Base-by-base conservation (phyloP, 176 grass and related monocot genomes). In the Cocos nucifera region DNA sequence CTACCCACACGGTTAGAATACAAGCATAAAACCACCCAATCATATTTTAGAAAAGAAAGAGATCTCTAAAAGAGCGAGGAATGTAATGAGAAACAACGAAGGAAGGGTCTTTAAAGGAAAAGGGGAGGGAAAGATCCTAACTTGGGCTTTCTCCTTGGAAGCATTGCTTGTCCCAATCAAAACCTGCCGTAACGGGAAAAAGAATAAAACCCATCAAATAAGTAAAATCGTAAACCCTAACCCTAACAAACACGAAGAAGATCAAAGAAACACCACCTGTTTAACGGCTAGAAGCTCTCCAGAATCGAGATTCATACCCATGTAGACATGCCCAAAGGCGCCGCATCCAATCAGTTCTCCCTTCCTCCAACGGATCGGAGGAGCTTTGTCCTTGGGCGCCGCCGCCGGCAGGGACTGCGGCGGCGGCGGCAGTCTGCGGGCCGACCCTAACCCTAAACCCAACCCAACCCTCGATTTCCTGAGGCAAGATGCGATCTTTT, bases 261-360 rank as follows among this genome's bases (percentile, higher is more conserved):
- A 55, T 35, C 32, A 35, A 35, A 35, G 32, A 35, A 35, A 35
- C 8, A 4, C 32, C 19, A 98, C 93, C 93, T 92, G 84, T 63
- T 98, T 98, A 15, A 92, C 84, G 29, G 93, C 93, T 56, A 98
- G 81, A 30, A 98, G 85, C 70, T 98, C 93, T 39, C 93, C 87
- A 15, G 93, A 92, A 76, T 98, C 93, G 26, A 98, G 87, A 79
- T 98, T 98, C 93, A 98, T 92, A 52, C 93, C 93, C 78, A 98
- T 89, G 72, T 83, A 98, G 62, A 98, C 87, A 69, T 92, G 87
- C 24, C 93, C 93, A 32, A 85, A 98, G 0, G 93, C 93, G 7
- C 93, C 93, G 24, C 73, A 80, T 20, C 93, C 93, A 63, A 98
- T 91, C 44, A 91, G 62, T 63, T 92, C 87, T 1, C 93, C 93